phyloP scores from a whole-genome alignment of 2,329 filamentous ascomycete species.

The Sarocladium oryzae region DNA sequence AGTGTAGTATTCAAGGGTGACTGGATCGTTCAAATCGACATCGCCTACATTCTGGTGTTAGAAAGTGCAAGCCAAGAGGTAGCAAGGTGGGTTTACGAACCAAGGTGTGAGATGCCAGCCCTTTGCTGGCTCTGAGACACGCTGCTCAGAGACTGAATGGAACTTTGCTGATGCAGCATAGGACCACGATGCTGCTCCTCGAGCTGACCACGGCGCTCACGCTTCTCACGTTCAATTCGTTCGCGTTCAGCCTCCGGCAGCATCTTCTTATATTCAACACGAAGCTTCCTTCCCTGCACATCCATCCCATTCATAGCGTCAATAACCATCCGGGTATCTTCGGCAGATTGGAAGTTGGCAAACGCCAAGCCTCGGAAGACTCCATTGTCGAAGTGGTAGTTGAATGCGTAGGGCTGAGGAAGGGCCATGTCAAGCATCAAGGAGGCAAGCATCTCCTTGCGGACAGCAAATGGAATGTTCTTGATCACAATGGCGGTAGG shows the following conservation, averaged over 20 bases:
- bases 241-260: slow-evolving; percentile 89
- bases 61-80: background rate
- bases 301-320: slow-evolving; percentile 94
- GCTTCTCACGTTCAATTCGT: slow-evolving; percentile 93
- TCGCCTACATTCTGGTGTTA: slow-evolving; percentile 38
- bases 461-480: slow-evolving; percentile 97
- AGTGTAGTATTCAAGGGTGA: slow-evolving; percentile 82
- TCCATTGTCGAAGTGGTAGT: slow-evolving; percentile 98
- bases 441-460: slow-evolving; percentile 88
- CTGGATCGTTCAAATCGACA: slow-evolving; percentile 85
- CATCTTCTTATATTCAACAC: slow-evolving; percentile 99
- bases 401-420: slow-evolving; percentile 95
- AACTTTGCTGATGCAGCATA: slow-evolving; percentile 76
- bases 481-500: slow-evolving; percentile 99
- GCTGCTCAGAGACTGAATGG: slow-evolving; percentile 70
- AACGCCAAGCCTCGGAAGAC: slow-evolving; percentile 95
- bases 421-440: slow-evolving; percentile 93
- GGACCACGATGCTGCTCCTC: slow-evolving; percentile 88
- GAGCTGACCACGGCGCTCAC: slow-evolving; percentile 88
- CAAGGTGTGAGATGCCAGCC: slow-evolving; percentile 16
- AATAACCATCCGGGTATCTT: slow-evolving; percentile 90
- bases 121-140: slow-evolving; percentile 56
- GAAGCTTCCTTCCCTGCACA: slow-evolving; percentile 85
- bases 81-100: background rate
- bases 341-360: slow-evolving; percentile 93